Conservation (phyloP, 805 yeast genomes). For the Sugiyamaella qingdaonensis region DNA sequence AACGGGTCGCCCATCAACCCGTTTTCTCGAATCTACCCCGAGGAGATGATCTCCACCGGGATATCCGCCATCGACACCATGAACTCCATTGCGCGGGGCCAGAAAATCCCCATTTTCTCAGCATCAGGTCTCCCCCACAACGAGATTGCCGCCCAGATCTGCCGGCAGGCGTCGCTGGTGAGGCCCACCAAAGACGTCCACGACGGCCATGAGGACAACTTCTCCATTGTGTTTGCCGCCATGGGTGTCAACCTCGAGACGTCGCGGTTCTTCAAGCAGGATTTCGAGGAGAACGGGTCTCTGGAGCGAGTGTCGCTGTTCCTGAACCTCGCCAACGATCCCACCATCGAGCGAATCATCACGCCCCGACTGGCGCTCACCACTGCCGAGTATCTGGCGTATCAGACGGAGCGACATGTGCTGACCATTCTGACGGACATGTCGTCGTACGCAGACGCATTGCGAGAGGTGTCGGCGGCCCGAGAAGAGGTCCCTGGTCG, state of each 20-base stretch:
- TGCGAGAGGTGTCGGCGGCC: constrained; percentile 99
- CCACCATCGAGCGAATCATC: constrained; percentile 98
- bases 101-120: constrained; percentile 97
- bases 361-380: constrained; percentile 99
- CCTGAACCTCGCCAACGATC: constrained; percentile 97
- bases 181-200: constrained; percentile 99
- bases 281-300: constrained; percentile 98
- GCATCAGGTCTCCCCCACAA: constrained; percentile 99
- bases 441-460: constrained; percentile 99
- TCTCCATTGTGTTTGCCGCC: constrained; percentile 98
- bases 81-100: constrained; percentile 99
- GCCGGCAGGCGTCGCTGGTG: constrained; percentile 99
- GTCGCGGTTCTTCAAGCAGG: constrained; percentile 97
- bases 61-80: constrained; percentile 97
- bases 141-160: constrained; percentile 99
- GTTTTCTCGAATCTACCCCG: constrained; percentile 96
- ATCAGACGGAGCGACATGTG: constrained; percentile 98
- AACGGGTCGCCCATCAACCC: constrained; percentile 99
- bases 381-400: constrained; percentile 97
- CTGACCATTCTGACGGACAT: constrained; percentile 96
- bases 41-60: constrained; percentile 99
- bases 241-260: constrained; percentile 99
- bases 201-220: constrained; percentile 99
- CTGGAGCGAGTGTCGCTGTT: constrained; percentile 96
- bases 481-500: constrained; percentile 99